Evolutionary conservation across 2,329 filamentous ascomycete genomes (phyloP).

Genomic region (Thielaviopsis populi): DNA sequence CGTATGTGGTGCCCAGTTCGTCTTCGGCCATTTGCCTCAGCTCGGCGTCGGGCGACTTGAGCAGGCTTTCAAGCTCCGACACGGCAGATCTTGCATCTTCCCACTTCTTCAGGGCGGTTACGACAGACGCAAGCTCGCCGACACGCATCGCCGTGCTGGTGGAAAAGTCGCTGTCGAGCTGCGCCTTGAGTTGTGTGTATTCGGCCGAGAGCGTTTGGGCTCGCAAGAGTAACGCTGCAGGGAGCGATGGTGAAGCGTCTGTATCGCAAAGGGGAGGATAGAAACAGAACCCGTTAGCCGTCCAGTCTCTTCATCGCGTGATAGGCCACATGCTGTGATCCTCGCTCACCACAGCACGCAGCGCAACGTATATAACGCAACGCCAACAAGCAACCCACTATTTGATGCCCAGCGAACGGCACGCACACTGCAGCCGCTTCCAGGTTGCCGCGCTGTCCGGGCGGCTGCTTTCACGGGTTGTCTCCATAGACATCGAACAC

Average conservation of each 20-base stretch:
- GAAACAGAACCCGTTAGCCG: not conserved
- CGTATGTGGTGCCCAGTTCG: constrained; percentile 55
- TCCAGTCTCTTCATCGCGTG: not conserved
- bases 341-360: not conserved
- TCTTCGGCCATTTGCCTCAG: constrained; percentile 65
- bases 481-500: not conserved
- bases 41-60: constrained; percentile 40
- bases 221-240: constrained; percentile 42
- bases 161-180: constrained; percentile 41
- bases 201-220: constrained; percentile 43
- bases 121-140: constrained; percentile 45
- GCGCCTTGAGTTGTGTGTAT: constrained; percentile 37
- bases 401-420: constrained; percentile 1
- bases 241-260: constrained; percentile 24
- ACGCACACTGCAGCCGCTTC: not conserved
- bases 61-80: constrained; percentile 37
- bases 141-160: constrained; percentile 41
- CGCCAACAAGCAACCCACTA: not conserved
- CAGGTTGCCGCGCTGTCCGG: not conserved
- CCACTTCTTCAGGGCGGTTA: constrained; percentile 43
- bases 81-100: constrained; percentile 39
- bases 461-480: not conserved
- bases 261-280: not conserved
- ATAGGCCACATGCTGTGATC: not conserved
- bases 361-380: too few species aligned